These are phyloP conservation scores for Blakeslea trispora DNA, from an alignment of 371 early-diverging fungal species.

Conservation along the genomic window DNA sequence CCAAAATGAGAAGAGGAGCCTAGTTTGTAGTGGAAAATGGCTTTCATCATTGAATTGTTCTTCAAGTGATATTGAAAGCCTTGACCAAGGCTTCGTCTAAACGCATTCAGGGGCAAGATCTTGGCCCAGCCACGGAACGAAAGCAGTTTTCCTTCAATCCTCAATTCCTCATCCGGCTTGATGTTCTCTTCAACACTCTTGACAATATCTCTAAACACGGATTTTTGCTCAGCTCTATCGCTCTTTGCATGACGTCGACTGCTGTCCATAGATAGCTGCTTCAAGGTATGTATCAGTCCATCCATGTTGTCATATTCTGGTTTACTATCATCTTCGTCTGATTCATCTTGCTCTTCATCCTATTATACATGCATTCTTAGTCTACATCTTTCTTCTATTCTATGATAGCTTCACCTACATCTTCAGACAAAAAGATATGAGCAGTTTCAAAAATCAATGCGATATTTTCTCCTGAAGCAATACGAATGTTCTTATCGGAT, in stretches of 20 bases:
- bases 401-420: conserved; percentile 13
- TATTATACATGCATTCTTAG: too few species aligned
- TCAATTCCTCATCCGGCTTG: conserved; percentile 52
- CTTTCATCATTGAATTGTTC: conserved; percentile 30
- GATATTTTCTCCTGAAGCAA: conserved; percentile 77
- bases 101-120: conserved; percentile 31
- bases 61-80: conserved; percentile 41
- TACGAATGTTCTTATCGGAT: conserved; percentile 66
- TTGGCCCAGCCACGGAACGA: conserved; percentile 58
- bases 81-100: conserved; percentile 37
- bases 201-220: conserved; percentile 69
- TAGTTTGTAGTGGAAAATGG: conserved; percentile 32
- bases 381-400: too few species aligned
- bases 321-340: conserved; percentile 40
- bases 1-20: conserved; percentile 15
- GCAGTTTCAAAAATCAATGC: conserved; percentile 67
- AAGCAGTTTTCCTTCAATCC: conserved; percentile 38
- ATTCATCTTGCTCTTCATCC: conserved; percentile 33
- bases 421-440: conserved; percentile 19
- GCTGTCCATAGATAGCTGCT: conserved; percentile 61
- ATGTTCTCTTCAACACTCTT: conserved; percentile 64
- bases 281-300: conserved; percentile 57
- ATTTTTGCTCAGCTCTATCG: conserved; percentile 66
- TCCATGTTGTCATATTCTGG: conserved; percentile 60
- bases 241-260: conserved; percentile 61